Evolutionary conservation across 257 asterid species (phyloP), one percentile per base, ranked within the genome.

Genomic region (Capsicum chinense): DNA sequence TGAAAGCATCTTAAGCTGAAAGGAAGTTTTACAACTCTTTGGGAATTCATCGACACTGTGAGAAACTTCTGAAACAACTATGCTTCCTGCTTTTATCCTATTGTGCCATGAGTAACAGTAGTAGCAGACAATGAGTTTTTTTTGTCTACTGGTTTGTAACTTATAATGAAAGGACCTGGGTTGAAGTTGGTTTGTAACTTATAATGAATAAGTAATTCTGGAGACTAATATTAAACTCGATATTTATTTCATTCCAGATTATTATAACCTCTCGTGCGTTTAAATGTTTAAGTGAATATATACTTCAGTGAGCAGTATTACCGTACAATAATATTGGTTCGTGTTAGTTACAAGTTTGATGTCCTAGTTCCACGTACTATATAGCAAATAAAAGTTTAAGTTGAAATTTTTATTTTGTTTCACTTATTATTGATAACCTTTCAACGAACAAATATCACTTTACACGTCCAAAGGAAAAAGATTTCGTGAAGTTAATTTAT

Each of bases 1-100:
- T 97, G n/a, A 95, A 95, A 90, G 98, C 97, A 85, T 96, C 98
- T 73, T 94, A 92, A 89, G 80, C 21, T 47, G 79, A 62, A 82
- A 81, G 85, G 66, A 59, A 56, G 74, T 73, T 83, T 76, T 85
- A 60, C 64, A 60, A 42, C 56, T 83, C 57, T 35, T n/a, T 60
- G 10, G 64, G 56, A 69, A 83, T 56, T 60, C 21, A 83, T 35
- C 37, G 17, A 37, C 54, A 33, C 54, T 26, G 33, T 66, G 62
- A 83, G 66, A 33, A 59, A 68, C 64, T 26, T 63, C 11, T 68
- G 80, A 83, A 54, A 68, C 68, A 58, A 83, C 26, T 13, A 6
- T 68, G 11, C 80, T 67, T 68, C 76, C 57, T 83, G 64, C 15
- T 54, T 81, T 50, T 83, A 16, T 54, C 54, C 4, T 50, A 47